Evolutionary conservation across 106 monocot species (phyloP).

Genomic region (Allium cepa): DNA sequence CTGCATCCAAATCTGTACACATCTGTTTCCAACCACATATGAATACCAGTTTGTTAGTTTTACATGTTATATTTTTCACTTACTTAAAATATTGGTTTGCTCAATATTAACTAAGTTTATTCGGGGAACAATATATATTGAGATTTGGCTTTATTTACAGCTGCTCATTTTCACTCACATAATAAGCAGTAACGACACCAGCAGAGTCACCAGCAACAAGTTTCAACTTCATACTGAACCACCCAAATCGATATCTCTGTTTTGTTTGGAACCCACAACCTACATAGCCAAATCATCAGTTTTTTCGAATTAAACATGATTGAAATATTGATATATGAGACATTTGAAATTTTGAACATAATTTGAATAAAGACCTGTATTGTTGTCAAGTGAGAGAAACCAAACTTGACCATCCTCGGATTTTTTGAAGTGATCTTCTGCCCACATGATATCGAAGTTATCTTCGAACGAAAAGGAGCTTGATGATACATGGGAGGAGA

Average conservation of each 20-base stretch:
- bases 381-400: slow-evolving; percentile 73
- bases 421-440: slow-evolving; percentile 72
- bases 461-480: slow-evolving; percentile 59
- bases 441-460: slow-evolving; percentile 60
- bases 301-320: not conserved
- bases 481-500: slow-evolving; percentile 6
- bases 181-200: slow-evolving; percentile 93
- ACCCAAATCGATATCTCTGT: slow-evolving; percentile 75
- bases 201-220: slow-evolving; percentile 97
- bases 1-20: slow-evolving; percentile 87
- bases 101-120: too few species aligned
- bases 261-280: slow-evolving; percentile 35
- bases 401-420: slow-evolving; percentile 82
- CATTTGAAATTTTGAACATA: not conserved
- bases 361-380: slow-evolving; percentile 40
- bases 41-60: too few species aligned
- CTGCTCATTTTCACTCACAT: slow-evolving; percentile 30
- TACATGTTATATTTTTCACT: too few species aligned
- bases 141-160: too few species aligned
- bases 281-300: not conserved
- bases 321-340: not conserved
- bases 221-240: slow-evolving; percentile 99
- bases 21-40: slow-evolving; percentile 39
- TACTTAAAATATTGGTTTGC: too few species aligned
- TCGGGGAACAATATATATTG: too few species aligned